phyloP scores from a whole-genome alignment of 108 stramenopile species.

The Phaeodactylum tricornutum region DNA sequence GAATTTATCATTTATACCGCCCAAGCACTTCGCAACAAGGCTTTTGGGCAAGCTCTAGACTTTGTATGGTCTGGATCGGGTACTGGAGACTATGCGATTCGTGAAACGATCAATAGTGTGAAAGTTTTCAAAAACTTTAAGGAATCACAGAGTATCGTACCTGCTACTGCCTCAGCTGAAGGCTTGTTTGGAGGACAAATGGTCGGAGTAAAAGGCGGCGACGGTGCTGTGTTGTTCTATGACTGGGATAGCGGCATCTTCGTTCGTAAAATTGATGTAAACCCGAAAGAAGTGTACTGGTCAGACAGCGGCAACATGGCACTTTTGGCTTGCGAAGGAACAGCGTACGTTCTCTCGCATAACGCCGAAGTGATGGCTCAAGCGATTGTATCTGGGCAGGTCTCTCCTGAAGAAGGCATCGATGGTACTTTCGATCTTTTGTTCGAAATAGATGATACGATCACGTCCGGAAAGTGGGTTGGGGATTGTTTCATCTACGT shows the following conservation, averaged over 20 bases:
- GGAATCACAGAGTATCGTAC: conserved; percentile 68
- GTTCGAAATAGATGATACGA: conserved; percentile 85
- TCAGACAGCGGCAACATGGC: conserved; percentile 90
- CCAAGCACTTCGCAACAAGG: conserved; percentile 95
- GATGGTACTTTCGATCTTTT: conserved; percentile 93
- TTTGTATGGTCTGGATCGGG: conserved; percentile 95
- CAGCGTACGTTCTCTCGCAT: conserved; percentile 87
- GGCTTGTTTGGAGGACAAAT: conserved; percentile 91
- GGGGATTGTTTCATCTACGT: conserved; percentile 99
- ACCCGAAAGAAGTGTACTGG: conserved; percentile 94
- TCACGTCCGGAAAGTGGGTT: conserved; percentile 96
- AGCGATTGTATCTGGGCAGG: conserved; percentile 74
- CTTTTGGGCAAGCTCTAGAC: conserved; percentile 95
- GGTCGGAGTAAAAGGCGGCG: conserved; percentile 88
- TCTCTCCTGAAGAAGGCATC: conserved; percentile 90
- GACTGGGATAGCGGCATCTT: conserved; percentile 95
- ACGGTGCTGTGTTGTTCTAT: conserved; percentile 89
- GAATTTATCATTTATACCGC: conserved; percentile 99
- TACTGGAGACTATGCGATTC: conserved; percentile 97
- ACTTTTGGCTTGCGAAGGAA: conserved; percentile 83
- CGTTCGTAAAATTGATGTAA: conserved; percentile 93
- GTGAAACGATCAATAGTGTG: conserved; percentile 85
- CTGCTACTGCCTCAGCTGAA: conserved; percentile 89
- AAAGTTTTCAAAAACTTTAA: conserved; percentile 96
- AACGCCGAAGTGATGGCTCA: conserved; percentile 72